Base-by-base conservation (phyloP, 495 filamentous ascomycete species). In the Hypoxylon fragiforme region DNA sequence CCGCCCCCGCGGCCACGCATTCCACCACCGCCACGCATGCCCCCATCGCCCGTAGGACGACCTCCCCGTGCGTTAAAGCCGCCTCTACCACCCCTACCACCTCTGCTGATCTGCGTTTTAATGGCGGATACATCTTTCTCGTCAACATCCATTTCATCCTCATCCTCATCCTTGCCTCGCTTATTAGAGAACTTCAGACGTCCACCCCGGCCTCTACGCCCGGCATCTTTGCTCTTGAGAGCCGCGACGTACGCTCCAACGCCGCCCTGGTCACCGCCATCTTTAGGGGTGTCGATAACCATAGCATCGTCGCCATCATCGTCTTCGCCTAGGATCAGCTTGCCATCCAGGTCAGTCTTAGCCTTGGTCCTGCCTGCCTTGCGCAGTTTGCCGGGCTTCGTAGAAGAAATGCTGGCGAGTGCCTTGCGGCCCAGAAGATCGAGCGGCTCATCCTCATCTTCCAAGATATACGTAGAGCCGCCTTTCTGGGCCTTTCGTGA, bases 191-290 rank as follows among this genome's bases (percentile, higher is more conserved):
- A 95, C 79, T 95, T 97, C 49, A 97, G 71, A 71, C 88, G 86
- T 14, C 94, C 91, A 45, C 86, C 82, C 59, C 88, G 85, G 15
- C 95, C 94, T 26, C 91, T 80, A 49, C 84, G 83, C 26, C 88
- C 84, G 1, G 86, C 87, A 69, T 96, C 89, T 50, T 87, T 85
- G 41, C 95, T 88, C 54, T 83, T 85, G 28, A 98, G 85, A 15
- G 95, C 95, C 30, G 88, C 84, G 11, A 98, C 89, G 69, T 97
- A 98, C 22, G 94, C 94, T 59, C 89, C 88, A 14, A 97, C 85
- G 12, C 90, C 88, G 18, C 73, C 80, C 53, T 82, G 84, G 39
- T 70, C 71, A 47, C 72, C 74, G 15, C 61, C 75, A 18, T 71
- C 68, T 11, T 63, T 66, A 5, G 73, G 67, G 3, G 71, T 70